A percentile compares a stretch with the other conserved stretches of the same genome.
Evolutionary conservation across 148 eudicot species (phyloP).

Genomic region (Hydrangea macrophylla): DNA sequence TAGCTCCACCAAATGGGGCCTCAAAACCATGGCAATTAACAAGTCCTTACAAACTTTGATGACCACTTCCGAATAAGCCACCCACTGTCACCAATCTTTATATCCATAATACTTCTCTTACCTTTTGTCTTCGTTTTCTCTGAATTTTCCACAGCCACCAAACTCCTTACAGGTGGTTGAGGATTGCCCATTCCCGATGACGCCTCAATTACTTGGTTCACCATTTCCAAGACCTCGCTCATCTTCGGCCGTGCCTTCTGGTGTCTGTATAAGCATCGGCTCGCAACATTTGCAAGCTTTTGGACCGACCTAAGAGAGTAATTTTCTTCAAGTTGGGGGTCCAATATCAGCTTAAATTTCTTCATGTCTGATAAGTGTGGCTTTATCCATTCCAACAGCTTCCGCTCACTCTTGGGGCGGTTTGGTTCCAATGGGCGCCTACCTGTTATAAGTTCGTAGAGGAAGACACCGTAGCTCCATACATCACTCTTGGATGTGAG

Average conservation of each 20-base stretch:
- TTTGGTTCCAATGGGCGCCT: conserved; percentile 75
- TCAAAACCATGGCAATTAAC: conserved; percentile 15
- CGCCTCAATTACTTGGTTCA: conserved; percentile 43
- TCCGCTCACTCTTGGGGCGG: conserved; percentile 84
- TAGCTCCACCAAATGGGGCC: no score
- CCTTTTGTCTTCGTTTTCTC: conserved; percentile 19
- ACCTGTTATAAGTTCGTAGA: conserved; percentile 90
- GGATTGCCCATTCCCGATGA: conserved; percentile 32
- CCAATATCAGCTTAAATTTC: conserved; percentile 69
- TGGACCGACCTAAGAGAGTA: conserved; percentile 56
- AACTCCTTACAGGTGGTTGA: conserved; percentile 26
- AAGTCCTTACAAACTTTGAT: conserved; percentile 29
- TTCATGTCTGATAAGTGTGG: conserved; percentile 71
- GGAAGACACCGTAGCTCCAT: conserved; percentile 93
- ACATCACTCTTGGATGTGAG: conserved; percentile 86
- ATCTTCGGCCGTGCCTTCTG: conserved; percentile 80
- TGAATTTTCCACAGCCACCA: conserved; percentile 19
- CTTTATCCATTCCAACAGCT: conserved; percentile 79
- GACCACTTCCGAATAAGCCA: conserved; percentile 51
- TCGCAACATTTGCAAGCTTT: conserved; percentile 67
- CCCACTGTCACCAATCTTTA: conserved; percentile 27
- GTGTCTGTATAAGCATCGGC: conserved; percentile 67
- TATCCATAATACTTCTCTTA: conserved; percentile 31
- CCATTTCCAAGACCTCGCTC: conserved; percentile 84
- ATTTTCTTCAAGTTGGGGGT: conserved; percentile 66